phyloP scores from a whole-genome alignment of 352 stramenopile genomes.

The Phytophthora syringae region DNA sequence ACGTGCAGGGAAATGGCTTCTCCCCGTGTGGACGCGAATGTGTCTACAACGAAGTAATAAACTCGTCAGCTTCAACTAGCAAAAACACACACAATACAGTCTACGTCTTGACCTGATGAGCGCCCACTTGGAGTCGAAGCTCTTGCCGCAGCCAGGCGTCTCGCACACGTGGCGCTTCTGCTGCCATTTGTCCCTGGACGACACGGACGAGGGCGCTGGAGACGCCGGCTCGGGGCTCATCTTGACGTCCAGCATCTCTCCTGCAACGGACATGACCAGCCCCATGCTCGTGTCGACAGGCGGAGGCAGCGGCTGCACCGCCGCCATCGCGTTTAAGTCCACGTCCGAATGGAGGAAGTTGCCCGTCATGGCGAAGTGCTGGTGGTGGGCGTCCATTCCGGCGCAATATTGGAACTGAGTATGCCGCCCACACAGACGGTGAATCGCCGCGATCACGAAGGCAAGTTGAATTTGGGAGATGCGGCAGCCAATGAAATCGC shows the following conservation, averaged over 20 bases:
- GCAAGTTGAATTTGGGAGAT: slow-evolving; percentile 41
- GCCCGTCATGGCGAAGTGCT: slow-evolving; percentile 19
- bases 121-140: slow-evolving; percentile 88
- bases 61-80: slow-evolving; percentile 19
- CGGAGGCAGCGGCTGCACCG: slow-evolving; percentile 24
- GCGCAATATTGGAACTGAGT: slow-evolving; percentile 24
- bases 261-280: slow-evolving; percentile 26
- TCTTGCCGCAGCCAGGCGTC: slow-evolving; percentile 74
- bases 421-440: slow-evolving; percentile 17
- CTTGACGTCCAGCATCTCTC: slow-evolving; percentile 21
- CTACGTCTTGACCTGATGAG: slow-evolving; percentile 80
- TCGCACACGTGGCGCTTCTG: slow-evolving; percentile 79
- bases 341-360: slow-evolving; percentile 21
- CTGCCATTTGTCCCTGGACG: slow-evolving; percentile 68
- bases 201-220: slow-evolving; percentile 44
- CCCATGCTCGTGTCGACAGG: slow-evolving; percentile 21
- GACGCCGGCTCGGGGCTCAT: slow-evolving; percentile 27
- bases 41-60: slow-evolving; percentile 49
- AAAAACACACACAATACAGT: no score
- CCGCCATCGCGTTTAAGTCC: slow-evolving; percentile 26
- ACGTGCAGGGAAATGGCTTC: slow-evolving; percentile 88
- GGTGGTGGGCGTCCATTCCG: slow-evolving; percentile 31
- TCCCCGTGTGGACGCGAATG: slow-evolving; percentile 90
- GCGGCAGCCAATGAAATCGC: slow-evolving; percentile 10
- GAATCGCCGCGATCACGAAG: slow-evolving; percentile 40